Conservation (phyloP, 1,284 basidiomycete genomes). For the Heterobasidion irregulare region DNA sequence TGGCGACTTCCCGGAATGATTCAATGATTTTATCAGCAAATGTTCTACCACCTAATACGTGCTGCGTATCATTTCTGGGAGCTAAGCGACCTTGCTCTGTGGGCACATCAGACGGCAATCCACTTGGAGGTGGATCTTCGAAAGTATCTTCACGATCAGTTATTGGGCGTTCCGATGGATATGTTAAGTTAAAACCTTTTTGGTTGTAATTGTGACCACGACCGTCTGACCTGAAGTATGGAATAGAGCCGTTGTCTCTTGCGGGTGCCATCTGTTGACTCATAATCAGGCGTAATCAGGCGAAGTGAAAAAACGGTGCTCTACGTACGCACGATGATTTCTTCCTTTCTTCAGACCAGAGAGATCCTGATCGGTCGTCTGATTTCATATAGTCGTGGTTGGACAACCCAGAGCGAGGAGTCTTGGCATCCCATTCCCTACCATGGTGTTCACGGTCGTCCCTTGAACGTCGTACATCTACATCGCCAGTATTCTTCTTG, state of each 20-base stretch:
- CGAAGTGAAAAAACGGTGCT: no score
- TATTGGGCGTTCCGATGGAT: background rate
- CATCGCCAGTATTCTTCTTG: constrained; percentile 18
- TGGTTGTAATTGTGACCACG: background rate
- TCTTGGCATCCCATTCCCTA: no score
- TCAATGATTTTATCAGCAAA: constrained; percentile 9
- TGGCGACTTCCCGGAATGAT: constrained; percentile 28
- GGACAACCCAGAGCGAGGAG: no score
- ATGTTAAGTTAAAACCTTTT: background rate
- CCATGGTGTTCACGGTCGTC: background rate
- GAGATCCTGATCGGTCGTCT: background rate
- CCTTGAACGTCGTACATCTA: background rate
- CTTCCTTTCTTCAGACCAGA: background rate
- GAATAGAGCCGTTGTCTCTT: background rate
- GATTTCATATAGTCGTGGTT: background rate
- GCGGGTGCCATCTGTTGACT: background rate
- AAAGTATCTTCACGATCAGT: background rate
- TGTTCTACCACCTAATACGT: background rate
- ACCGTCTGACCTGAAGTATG: background rate
- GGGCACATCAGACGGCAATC: background rate
- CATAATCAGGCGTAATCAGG: no score
- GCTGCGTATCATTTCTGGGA: background rate
- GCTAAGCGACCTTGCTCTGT: background rate
- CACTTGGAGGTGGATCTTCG: background rate
- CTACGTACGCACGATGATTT: background rate